Percentiles rank a stretch among this genome's conserved stretches.
Evolutionary conservation across 106 monocot genomes (phyloP).

Genomic region (Dendrobium huoshanense): DNA sequence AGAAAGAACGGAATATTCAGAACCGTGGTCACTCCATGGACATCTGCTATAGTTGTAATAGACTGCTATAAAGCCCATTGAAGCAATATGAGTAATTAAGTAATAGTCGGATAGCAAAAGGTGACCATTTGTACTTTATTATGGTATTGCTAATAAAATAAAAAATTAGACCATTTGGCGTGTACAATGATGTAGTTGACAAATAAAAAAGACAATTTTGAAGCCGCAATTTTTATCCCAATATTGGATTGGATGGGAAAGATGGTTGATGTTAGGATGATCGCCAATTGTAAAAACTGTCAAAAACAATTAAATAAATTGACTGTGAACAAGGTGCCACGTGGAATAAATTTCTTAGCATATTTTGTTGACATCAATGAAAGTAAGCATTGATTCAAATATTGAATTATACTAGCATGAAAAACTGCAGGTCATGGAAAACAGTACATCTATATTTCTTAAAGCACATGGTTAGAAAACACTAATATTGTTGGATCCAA

Average conservation of each 20-base stretch:
- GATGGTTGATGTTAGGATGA: not conserved
- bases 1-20: not conserved
- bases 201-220: too few species aligned
- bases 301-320: not conserved
- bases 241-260: too few species aligned
- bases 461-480: not conserved
- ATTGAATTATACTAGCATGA: not conserved
- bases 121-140: not conserved
- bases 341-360: not conserved
- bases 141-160: not conserved
- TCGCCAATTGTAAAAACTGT: too few species aligned
- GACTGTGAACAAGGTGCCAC: not conserved
- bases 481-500: not conserved
- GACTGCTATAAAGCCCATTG: not conserved
- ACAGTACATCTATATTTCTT: not conserved
- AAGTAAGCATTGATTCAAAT: not conserved
- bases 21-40: not conserved
- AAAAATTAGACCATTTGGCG: not conserved
- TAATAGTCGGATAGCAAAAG: not conserved
- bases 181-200: too few species aligned
- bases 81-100: not conserved
- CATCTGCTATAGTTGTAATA: not conserved
- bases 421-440: not conserved
- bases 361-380: not conserved
- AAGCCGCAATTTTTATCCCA: too few species aligned